Conservation (phyloP, 2,329 filamentous ascomycete genomes). For the Fusarium odoratissimum region DNA sequence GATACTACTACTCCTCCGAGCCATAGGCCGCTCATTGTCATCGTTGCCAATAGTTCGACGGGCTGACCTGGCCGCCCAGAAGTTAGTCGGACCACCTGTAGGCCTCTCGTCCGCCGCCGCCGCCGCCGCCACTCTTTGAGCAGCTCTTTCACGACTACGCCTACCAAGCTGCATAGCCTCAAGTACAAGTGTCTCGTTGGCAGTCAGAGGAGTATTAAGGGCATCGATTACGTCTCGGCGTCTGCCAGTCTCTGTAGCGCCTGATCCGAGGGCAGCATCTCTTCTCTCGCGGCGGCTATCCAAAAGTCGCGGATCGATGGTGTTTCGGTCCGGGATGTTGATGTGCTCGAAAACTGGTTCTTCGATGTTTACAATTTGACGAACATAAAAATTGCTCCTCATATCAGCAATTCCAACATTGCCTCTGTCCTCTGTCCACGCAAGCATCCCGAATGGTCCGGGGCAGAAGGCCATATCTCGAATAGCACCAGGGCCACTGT, state of each 20-base stretch:
- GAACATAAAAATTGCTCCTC: slow-evolving; percentile 72
- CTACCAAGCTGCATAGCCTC: slow-evolving; percentile 67
- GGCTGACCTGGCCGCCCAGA: slow-evolving; percentile 29
- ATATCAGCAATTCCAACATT: slow-evolving; percentile 80
- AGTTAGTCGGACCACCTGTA: slow-evolving; percentile 7
- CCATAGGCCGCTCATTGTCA: slow-evolving; percentile 46
- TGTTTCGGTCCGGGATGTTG: slow-evolving; percentile 65
- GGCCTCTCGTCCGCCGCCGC: slow-evolving; percentile 30
- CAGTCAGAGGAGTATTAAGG: slow-evolving; percentile 62
- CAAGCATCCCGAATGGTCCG: slow-evolving; percentile 87
- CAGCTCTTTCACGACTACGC: slow-evolving; percentile 59
- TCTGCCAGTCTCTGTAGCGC: slow-evolving; percentile 25
- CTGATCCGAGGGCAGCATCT: slow-evolving; percentile 22
- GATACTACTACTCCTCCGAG: slow-evolving; percentile 52
- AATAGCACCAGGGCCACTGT: slow-evolving; percentile 79
- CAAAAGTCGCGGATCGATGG: slow-evolving; percentile 65
- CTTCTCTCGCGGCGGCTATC: slow-evolving; percentile 60
- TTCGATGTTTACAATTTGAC: slow-evolving; percentile 76
- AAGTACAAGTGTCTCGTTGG: slow-evolving; percentile 67
- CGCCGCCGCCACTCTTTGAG: slow-evolving; percentile 39
- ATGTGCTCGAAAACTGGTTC: slow-evolving; percentile 68
- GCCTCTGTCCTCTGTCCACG: slow-evolving; percentile 92
- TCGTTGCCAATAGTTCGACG: slow-evolving; percentile 36
- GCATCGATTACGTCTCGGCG: slow-evolving; percentile 54
- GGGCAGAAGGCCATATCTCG: slow-evolving; percentile 94